A percentile compares a stretch with the other conserved stretches of the same genome.
phyloP scores from a whole-genome alignment of 495 filamentous ascomycete genomes.

The Hypoxylon perforatum region DNA sequence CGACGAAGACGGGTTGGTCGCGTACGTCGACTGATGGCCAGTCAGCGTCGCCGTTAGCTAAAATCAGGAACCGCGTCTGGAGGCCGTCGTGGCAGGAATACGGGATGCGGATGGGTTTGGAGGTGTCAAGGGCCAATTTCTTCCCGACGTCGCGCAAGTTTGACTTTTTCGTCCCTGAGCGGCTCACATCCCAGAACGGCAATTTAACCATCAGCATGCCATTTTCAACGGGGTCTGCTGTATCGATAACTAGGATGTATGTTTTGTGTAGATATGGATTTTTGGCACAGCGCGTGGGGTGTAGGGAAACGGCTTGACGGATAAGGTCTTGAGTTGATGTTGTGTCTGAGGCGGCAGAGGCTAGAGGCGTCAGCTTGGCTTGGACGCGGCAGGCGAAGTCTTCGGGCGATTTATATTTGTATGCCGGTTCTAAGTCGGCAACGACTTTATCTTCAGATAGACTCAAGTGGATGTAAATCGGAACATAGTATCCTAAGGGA shows the following conservation, averaged over 20 bases:
- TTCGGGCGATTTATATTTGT: too few species aligned
- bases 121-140: slow-evolving; percentile 12
- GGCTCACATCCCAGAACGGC: slow-evolving; percentile 21
- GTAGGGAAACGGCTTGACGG: slow-evolving; percentile 24
- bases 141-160: slow-evolving; percentile 16
- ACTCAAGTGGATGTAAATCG: too few species aligned
- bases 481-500: too few species aligned
- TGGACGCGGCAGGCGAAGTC: too few species aligned
- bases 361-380: too few species aligned
- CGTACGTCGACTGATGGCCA: slow-evolving; percentile 15
- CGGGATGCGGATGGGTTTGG: slow-evolving; percentile 27
- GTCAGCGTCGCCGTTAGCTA: slow-evolving; percentile 26
- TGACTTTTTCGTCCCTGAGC: slow-evolving; percentile 14
- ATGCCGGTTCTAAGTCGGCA: too few species aligned
- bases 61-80: slow-evolving; percentile 32
- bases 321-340: slow-evolving; percentile 16
- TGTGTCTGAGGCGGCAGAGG: slow-evolving; percentile 3
- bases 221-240: slow-evolving; percentile 25
- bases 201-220: slow-evolving; percentile 35
- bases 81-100: slow-evolving; percentile 34
- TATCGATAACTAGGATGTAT: slow-evolving; percentile 31
- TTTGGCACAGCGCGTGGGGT: slow-evolving; percentile 23
- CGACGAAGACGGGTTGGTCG: too few species aligned
- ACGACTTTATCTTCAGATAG: too few species aligned
- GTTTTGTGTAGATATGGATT: slow-evolving; percentile 25